Base-by-base conservation (phyloP, 2,329 filamentous ascomycete genomes). In the Apiospora aurea region DNA sequence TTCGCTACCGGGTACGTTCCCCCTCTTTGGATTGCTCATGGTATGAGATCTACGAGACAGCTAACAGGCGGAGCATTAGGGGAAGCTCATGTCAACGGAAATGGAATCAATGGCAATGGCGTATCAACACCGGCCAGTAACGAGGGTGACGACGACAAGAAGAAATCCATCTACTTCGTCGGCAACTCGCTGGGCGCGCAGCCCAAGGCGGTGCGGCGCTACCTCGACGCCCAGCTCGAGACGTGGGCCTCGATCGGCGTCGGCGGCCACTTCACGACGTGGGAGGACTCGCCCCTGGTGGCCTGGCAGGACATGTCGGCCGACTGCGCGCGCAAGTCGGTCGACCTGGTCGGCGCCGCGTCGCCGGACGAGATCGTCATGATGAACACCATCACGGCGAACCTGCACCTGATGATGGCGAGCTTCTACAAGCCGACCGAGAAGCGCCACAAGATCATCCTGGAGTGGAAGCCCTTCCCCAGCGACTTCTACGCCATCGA, bases 401-500 rank as follows among this genome's bases (percentile, higher is more conserved):
- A 97, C 80, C 80, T 97, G 73, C 94, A 97, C 80, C 82, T 97
- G 21, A 85, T 96, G 78, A 91, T 97, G 91, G 91, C 93, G 10
- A 94, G 92, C 82, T 97, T 97, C 83, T 97, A 96, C 83, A 86
- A 84, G 70, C 94, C 94, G 0, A 92, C 87, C 0, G 78, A 87
- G 83, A 82, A 82, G 76, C 81, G 85, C 51, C 92, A 92, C 83
- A 96, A 96, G 84, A 92, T 97, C 74, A 92, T 97, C 70, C 87
- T 96, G n/a, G 94, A 97, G 81, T 94, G 93, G 82, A 95, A 95
- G 79, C 94, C 95, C 0, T 97, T 97, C 76, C 95, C 95, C 0
- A 95, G 93, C 80, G 95, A 97, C 79, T 92, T 94, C 89, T 97
- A 95, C 80, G 94, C 93, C 4, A 90, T 96, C 43, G 91, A 95